Evolutionary conservation across 352 stramenopile genomes (phyloP).

Genomic region (Vaucheria bursata): DNA sequence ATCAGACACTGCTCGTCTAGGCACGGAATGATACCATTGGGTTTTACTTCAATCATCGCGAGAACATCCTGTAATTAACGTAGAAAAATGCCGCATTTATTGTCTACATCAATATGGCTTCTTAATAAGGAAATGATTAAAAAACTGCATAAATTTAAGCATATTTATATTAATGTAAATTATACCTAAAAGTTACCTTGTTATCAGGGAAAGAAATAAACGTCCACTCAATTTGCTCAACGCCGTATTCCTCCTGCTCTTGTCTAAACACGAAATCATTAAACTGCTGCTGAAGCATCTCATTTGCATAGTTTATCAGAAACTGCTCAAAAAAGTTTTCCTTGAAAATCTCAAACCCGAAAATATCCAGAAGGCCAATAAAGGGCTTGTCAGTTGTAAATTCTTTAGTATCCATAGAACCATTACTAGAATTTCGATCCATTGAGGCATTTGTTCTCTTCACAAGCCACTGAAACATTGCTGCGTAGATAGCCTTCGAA

Average conservation of each 20-base stretch:
- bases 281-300: constrained; percentile 75
- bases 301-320: constrained; percentile 73
- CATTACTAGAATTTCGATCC: constrained; percentile 40
- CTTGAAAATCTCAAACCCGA: constrained; percentile 73
- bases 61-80: constrained; percentile 46
- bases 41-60: constrained; percentile 45
- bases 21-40: constrained; percentile 41
- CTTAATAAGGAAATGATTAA: too few relatives aligned
- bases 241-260: constrained; percentile 55
- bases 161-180: constrained; percentile 76
- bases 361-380: constrained; percentile 74
- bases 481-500: constrained; percentile 72
- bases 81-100: too few relatives aligned
- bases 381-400: constrained; percentile 51
- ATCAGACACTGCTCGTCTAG: constrained; percentile 44
- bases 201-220: constrained; percentile 62
- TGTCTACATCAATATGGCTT: too few relatives aligned
- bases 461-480: constrained; percentile 60
- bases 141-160: too few relatives aligned
- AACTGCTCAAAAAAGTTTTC: constrained; percentile 73
- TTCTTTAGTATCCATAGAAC: constrained; percentile 8
- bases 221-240: constrained; percentile 53
- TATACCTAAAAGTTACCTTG: constrained; percentile 56
- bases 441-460: constrained; percentile 57
- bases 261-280: constrained; percentile 72